Evolutionary conservation across 345 rosid species (phyloP).

Genomic region (Citrus maxima): DNA sequence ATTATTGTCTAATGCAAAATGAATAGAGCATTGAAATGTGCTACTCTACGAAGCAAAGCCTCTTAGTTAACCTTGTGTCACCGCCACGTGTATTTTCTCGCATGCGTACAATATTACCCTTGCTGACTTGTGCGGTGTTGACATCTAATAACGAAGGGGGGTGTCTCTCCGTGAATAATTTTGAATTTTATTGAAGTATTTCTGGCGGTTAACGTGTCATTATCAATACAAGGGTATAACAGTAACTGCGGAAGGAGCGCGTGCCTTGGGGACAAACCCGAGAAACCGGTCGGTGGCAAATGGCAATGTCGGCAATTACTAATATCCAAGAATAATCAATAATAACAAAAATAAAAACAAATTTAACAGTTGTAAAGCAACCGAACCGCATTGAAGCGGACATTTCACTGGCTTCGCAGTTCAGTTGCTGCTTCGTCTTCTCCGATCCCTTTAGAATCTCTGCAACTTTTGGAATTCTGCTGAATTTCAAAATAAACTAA

Average conservation of each 20-base stretch:
- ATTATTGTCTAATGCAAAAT: background rate
- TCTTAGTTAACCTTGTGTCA: no score
- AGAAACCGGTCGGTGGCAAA: constrained; percentile 12
- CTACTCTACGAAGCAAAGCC: no score
- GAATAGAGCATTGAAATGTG: no score
- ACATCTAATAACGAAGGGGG: background rate
- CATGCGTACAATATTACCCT: no score
- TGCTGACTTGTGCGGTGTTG: no score
- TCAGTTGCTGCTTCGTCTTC: background rate
- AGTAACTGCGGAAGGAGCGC: background rate
- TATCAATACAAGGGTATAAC: background rate
- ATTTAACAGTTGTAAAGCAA: constrained; percentile 16
- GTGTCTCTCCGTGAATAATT: background rate
- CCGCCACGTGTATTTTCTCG: no score
- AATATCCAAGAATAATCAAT: background rate
- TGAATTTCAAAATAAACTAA: background rate
- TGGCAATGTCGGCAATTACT: constrained; percentile 19
- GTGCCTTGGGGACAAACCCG: constrained; percentile 7
- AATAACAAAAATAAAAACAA: background rate
- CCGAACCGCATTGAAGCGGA: constrained; percentile 19
- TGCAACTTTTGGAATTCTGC: background rate
- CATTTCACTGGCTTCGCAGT: constrained; percentile 8
- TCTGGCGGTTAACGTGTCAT: background rate
- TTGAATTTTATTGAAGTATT: background rate
- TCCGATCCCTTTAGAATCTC: background rate